A percentile compares a stretch with the other conserved stretches of the same genome.
Conservation (phyloP, 495 filamentous ascomycete species). For the Halenospora varia region DNA sequence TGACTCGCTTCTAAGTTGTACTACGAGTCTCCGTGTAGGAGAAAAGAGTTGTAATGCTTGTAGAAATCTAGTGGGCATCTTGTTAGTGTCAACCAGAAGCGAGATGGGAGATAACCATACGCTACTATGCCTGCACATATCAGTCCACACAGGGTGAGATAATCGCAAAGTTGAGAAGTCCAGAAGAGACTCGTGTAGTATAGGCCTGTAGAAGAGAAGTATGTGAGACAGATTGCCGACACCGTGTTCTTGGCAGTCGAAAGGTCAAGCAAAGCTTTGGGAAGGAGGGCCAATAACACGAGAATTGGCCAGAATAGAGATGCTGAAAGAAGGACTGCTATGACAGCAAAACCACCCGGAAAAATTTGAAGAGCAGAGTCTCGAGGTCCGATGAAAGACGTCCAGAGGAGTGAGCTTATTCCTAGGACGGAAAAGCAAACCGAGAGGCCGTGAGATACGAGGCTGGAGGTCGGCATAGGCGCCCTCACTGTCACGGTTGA, state of each 20-base stretch:
- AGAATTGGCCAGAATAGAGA: neutral
- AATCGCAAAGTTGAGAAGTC: constrained; percentile 57
- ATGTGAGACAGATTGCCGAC: neutral
- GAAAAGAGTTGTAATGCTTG: neutral
- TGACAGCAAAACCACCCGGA: neutral
- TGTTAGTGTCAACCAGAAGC: neutral
- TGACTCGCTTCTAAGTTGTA: neutral
- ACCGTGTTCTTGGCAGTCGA: neutral
- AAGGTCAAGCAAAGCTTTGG: neutral
- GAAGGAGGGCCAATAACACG: neutral
- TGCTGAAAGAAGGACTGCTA: neutral
- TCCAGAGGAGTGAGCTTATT: neutral
- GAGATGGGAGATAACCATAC: neutral
- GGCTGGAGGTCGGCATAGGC: neutral
- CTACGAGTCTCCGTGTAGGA: no score
- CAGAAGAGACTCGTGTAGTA: constrained; percentile 61
- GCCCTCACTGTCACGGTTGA: neutral
- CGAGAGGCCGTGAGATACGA: neutral
- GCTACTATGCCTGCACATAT: neutral
- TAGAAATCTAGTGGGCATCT: neutral
- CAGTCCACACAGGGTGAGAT: neutral
- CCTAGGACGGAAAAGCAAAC: neutral
- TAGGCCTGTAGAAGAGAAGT: neutral
- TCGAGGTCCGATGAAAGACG: neutral
- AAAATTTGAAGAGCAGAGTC: neutral